Percentiles rank a stretch among this genome's conserved stretches.
Conservation (phyloP, 805 yeast species). For the Wickerhamiella kurtzmanii region DNA sequence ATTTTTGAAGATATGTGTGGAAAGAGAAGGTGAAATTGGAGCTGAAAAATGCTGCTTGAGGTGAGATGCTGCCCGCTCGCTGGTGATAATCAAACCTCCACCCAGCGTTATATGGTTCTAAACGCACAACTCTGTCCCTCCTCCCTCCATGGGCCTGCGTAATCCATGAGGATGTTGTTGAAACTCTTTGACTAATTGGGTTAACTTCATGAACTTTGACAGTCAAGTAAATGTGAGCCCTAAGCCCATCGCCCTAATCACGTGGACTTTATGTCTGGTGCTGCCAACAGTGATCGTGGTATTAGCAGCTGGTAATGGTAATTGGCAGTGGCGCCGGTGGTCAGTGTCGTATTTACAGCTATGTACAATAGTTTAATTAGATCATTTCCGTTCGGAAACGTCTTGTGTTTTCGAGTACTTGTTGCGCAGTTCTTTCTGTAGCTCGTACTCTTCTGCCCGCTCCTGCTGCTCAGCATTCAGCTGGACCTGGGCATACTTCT, state of each 20-base stretch:
- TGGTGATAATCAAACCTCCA: not conserved
- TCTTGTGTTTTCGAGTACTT: constrained; percentile 15
- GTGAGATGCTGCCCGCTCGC: not conserved
- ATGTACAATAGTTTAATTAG: not conserved
- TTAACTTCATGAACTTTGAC: too few relatives aligned
- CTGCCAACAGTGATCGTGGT: too few relatives aligned
- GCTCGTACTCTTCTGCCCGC: constrained; percentile 21
- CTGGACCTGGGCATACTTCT: constrained; percentile 23
- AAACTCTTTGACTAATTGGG: too few relatives aligned
- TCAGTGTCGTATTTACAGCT: too few relatives aligned
- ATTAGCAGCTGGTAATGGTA: too few relatives aligned
- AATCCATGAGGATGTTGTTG: too few relatives aligned
- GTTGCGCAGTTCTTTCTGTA: constrained; percentile 18
- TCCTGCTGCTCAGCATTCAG: constrained; percentile 27
- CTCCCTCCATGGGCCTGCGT: too few relatives aligned
- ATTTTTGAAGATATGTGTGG: constrained; percentile 34
- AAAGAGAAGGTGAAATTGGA: not conserved
- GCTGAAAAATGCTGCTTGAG: not conserved
- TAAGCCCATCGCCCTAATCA: not conserved
- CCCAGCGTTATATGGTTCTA: too few relatives aligned
- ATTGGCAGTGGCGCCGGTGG: too few relatives aligned
- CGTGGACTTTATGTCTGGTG: not conserved
- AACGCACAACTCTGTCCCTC: not conserved
- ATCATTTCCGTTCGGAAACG: constrained; percentile 4
- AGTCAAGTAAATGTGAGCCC: not conserved